These are phyloP conservation scores for Spiraea crenata DNA, from an alignment of 331 rosid genomes.

Conservation along the genomic window DNA sequence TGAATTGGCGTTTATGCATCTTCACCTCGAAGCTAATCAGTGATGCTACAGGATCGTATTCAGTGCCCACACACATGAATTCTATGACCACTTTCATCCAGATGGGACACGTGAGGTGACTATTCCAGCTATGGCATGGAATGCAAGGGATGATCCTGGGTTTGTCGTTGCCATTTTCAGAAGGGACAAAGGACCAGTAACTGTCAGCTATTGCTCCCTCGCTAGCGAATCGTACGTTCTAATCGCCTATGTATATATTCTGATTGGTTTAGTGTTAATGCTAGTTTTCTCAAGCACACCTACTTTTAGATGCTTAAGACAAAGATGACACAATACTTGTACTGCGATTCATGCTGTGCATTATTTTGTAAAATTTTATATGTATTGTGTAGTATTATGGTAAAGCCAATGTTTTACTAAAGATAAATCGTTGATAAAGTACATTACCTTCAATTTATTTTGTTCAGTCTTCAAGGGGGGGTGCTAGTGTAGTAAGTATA, in stretches of 20 bases:
- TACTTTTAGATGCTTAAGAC: constrained; percentile 17
- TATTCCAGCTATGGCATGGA: constrained; percentile 76
- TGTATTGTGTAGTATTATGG: not conserved
- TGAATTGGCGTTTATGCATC: not conserved
- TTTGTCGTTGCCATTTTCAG: constrained; percentile 64
- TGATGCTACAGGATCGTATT: constrained; percentile 50
- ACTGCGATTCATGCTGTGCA: not conserved
- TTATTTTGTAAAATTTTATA: not conserved
- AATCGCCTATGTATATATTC: constrained; percentile 32
- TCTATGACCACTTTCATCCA: constrained; percentile 43
- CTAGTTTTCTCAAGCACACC: constrained; percentile 19
- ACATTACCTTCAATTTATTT: too few relatives aligned
- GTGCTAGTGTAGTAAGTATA: too few relatives aligned
- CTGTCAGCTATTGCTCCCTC: constrained; percentile 61
- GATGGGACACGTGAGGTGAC: constrained; percentile 60
- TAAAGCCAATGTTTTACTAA: not conserved
- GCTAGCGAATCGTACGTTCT: constrained; percentile 58
- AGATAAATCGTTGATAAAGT: not conserved
- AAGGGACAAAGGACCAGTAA: constrained; percentile 43
- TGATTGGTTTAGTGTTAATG: constrained; percentile 28
- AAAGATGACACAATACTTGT: not conserved
- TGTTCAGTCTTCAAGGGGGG: too few relatives aligned
- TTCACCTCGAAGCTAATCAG: constrained; percentile 10
- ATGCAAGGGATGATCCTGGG: constrained; percentile 67
- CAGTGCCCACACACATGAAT: constrained; percentile 53